Conservation (phyloP, 306 rosid species). For the Luffa aegyptiaca region DNA sequence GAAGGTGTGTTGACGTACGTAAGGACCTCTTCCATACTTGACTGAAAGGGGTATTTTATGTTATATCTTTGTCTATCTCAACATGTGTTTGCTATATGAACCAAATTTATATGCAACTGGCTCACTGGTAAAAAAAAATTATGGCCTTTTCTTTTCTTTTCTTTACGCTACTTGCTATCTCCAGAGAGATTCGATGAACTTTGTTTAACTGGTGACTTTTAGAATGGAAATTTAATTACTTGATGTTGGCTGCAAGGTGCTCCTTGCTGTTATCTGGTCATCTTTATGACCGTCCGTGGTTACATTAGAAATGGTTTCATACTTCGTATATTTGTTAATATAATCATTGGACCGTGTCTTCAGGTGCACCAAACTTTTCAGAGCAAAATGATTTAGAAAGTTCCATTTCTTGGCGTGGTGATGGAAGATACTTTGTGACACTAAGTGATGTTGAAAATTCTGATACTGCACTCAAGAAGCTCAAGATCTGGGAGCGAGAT, state of each 20-base stretch:
- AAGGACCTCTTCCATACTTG: constrained; percentile 34
- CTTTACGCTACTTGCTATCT: background rate
- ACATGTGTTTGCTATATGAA: background rate
- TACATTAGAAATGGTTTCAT: background rate
- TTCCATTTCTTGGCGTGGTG: constrained; percentile 85
- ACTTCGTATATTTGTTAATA: background rate
- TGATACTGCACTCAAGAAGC: constrained; percentile 31
- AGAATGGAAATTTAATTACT: background rate
- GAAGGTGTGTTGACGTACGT: constrained; percentile 54
- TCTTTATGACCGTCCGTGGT: background rate
- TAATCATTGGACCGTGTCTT: constrained; percentile 19
- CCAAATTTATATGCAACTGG: background rate
- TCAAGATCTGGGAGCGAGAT: constrained; percentile 86
- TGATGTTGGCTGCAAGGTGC: background rate
- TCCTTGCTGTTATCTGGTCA: background rate
- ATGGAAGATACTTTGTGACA: constrained; percentile 78
- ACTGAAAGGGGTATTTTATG: background rate
- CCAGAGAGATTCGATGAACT: background rate
- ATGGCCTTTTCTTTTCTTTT: background rate
- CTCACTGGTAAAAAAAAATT: background rate
- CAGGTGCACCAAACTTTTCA: constrained; percentile 43
- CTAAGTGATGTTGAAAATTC: constrained; percentile 31
- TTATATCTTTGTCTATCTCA: background rate
- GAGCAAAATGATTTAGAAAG: constrained; percentile 13
- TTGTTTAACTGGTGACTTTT: background rate